These are phyloP conservation scores for Fusarium compactum DNA, from an alignment of 2,329 filamentous ascomycete species.

Conservation along the genomic window DNA sequence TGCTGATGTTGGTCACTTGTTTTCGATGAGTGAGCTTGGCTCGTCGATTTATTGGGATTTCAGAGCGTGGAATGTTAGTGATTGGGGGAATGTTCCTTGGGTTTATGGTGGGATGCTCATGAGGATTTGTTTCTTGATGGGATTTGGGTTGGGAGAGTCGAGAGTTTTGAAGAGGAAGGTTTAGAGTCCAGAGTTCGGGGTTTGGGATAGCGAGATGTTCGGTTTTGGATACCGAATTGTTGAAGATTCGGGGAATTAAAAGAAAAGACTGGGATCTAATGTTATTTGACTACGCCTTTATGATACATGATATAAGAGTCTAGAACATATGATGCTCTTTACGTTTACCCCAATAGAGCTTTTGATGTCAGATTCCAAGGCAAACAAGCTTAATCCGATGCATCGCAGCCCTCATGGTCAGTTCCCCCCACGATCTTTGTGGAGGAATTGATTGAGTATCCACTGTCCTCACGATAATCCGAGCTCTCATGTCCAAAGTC, in stretches of 20 bases:
- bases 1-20: conserved; percentile 82
- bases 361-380: background rate
- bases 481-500: conserved; percentile 37
- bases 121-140: conserved; percentile 69
- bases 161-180: conserved; percentile 44
- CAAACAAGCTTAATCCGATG: background rate
- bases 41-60: conserved; percentile 72
- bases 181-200: conserved; percentile 26
- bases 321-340: conserved; percentile 2
- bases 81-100: conserved; percentile 76
- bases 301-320: conserved; percentile 14
- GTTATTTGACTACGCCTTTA: conserved; percentile 9
- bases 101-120: conserved; percentile 74
- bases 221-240: conserved; percentile 37
- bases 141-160: conserved; percentile 62
- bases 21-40: conserved; percentile 72
- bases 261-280: conserved; percentile 8
- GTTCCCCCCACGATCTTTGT: conserved; percentile 32
- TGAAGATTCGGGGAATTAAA: background rate
- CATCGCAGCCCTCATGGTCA: conserved; percentile 12
- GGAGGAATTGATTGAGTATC: conserved; percentile 39
- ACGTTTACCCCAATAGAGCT: conserved; percentile 23
- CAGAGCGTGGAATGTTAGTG: conserved; percentile 73
- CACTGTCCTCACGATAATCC: conserved; percentile 42
- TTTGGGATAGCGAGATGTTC: conserved; percentile 16